Evolutionary conservation across 2,329 filamentous ascomycete genomes (phyloP).

Genomic region (Dactylellina haptotyla): DNA sequence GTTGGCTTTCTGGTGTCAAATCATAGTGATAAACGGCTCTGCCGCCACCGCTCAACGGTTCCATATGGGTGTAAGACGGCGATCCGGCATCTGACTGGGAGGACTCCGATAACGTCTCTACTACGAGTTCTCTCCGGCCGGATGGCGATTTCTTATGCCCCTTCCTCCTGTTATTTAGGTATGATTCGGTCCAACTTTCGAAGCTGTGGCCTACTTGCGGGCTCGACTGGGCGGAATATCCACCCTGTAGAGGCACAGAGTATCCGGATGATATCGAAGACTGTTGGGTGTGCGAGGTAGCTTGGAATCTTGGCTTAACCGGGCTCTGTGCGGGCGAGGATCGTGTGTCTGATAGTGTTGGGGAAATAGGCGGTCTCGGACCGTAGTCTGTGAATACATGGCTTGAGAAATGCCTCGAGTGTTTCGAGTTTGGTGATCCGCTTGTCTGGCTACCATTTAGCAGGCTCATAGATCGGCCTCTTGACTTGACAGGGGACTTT

Average conservation of each 20-base stretch:
- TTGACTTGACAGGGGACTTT: conserved; percentile 37
- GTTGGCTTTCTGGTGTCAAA: conserved; percentile 48
- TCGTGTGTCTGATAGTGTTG: conserved; percentile 30
- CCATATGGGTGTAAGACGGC: conserved; percentile 49
- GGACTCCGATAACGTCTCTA: conserved; percentile 35
- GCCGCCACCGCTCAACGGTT: conserved; percentile 28
- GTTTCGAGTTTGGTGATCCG: conserved; percentile 34
- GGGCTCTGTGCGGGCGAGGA: conserved; percentile 39
- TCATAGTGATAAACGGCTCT: conserved; percentile 46
- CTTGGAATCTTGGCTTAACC: conserved; percentile 18
- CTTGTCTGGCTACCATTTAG: conserved; percentile 14
- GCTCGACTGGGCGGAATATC: conserved; percentile 32
- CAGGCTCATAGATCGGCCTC: conserved; percentile 37
- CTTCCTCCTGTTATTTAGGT: conserved; percentile 45
- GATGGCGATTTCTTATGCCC: conserved; percentile 31
- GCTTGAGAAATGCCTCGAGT: conserved; percentile 45
- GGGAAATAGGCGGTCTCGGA: conserved; percentile 45
- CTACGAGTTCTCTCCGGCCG: conserved; percentile 16
- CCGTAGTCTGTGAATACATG: conserved; percentile 40
- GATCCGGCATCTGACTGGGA: conserved; percentile 48
- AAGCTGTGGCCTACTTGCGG: conserved; percentile 38
- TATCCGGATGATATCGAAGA: conserved; percentile 29
- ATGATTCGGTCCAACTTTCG: conserved; percentile 50
- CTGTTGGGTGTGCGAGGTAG: conserved; percentile 29
- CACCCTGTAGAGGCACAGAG: conserved; percentile 13